A percentile compares a stretch with the other conserved stretches of the same genome.
phyloP scores from a whole-genome alignment of 2,329 filamentous ascomycete species.

The Tolypocladium capitatum region DNA sequence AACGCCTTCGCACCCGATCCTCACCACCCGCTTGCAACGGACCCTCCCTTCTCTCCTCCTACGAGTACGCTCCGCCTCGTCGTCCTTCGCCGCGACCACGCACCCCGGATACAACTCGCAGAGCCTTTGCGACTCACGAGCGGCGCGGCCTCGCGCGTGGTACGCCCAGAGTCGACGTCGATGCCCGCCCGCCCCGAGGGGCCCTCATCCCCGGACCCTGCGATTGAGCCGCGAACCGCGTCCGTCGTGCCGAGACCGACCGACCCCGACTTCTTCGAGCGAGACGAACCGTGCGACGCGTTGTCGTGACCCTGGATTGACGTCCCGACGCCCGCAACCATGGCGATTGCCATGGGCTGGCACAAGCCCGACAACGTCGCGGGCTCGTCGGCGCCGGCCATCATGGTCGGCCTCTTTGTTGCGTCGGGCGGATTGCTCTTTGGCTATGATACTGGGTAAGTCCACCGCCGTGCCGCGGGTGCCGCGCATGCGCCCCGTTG shows the following conservation, averaged over 20 bases:
- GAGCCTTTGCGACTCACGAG: background rate
- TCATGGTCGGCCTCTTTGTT: constrained; percentile 60
- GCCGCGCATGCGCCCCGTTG: background rate
- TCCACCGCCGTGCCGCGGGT: constrained; percentile 1
- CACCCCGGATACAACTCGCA: background rate
- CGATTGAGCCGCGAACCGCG: background rate
- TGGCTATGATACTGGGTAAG: constrained; percentile 59
- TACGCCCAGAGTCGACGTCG: background rate
- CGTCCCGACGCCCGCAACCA: constrained; percentile 35
- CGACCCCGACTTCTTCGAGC: background rate
- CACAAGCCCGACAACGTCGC: constrained; percentile 64
- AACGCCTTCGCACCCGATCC: background rate
- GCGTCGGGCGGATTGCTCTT: constrained; percentile 57
- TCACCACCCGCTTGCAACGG: background rate
- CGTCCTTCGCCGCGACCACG: background rate
- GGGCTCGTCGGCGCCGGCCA: constrained; percentile 58
- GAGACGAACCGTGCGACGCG: background rate
- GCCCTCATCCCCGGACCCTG: background rate
- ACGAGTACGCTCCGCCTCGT: background rate
- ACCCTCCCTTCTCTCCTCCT: background rate
- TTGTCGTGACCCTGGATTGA: constrained; percentile 34
- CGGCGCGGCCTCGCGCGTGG: background rate
- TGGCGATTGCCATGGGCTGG: constrained; percentile 56
- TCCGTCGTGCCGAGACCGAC: background rate
- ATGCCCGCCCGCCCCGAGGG: background rate